Percentiles rank a stretch among this genome's conserved stretches.
Conservation (phyloP, 345 rosid genomes). For the Citrus sinensis region DVS_A1.0 CM039163.1:45574001-45574500, state of each 20-base stretch:
- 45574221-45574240: neutral
- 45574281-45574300: neutral
- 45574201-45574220: neutral
- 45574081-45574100: conserved; percentile 47
- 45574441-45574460: neutral
- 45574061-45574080: conserved; percentile 31
- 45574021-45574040: conserved; percentile 33
- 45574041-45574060: conserved; percentile 32
- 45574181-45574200: conserved; percentile 1
- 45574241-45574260: neutral
- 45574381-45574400: neutral
- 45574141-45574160: conserved; percentile 31
- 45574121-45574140: conserved; percentile 27
- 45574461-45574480: neutral
- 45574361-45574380: neutral
- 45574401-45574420: neutral
- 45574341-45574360: neutral
- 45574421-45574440: neutral
- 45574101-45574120: conserved; percentile 45
- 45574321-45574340: neutral
- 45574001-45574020: conserved; percentile 18
- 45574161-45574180: conserved; percentile 12
- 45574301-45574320: neutral
- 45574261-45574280: neutral
- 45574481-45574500: neutral